Evolutionary conservation across 768 basidiomycete species (phyloP).

Genomic region (Rhizopogon vesiculosus): DNA sequence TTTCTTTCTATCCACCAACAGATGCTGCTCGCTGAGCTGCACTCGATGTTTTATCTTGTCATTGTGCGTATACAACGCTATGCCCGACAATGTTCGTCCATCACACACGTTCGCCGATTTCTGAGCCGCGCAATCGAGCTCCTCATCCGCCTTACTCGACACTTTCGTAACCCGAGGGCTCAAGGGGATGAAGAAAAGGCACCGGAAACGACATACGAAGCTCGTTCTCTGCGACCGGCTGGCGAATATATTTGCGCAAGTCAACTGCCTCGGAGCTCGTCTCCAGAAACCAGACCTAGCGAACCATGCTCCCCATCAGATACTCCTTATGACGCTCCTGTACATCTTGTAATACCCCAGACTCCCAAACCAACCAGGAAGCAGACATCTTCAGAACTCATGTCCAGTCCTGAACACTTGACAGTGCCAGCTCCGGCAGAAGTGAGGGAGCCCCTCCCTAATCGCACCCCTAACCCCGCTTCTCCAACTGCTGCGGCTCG

Average conservation of each 20-base stretch:
- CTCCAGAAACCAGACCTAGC: neutral
- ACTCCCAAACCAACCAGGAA: neutral
- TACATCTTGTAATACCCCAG: neutral
- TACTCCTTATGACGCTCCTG: neutral
- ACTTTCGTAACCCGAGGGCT: neutral
- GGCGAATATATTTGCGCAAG: neutral
- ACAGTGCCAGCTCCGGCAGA: neutral
- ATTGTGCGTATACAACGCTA: neutral
- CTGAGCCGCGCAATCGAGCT: neutral
- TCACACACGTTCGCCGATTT: neutral
- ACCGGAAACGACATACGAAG: neutral
- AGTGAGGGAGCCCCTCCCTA: neutral
- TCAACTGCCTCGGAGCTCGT: neutral
- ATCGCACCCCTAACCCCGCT: neutral
- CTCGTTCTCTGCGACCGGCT: neutral
- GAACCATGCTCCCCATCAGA: slow-evolving; percentile 5
- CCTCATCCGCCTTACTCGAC: neutral
- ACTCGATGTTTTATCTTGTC: neutral
- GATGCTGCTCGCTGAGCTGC: neutral
- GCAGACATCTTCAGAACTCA: neutral
- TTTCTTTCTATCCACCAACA: neutral
- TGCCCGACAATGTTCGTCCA: neutral
- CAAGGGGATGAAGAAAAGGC: neutral
- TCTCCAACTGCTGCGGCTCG: neutral
- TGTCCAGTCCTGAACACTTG: neutral